phyloP scores from a whole-genome alignment of 78 protist species.

The Pigoraptor vietnamica region DNA sequence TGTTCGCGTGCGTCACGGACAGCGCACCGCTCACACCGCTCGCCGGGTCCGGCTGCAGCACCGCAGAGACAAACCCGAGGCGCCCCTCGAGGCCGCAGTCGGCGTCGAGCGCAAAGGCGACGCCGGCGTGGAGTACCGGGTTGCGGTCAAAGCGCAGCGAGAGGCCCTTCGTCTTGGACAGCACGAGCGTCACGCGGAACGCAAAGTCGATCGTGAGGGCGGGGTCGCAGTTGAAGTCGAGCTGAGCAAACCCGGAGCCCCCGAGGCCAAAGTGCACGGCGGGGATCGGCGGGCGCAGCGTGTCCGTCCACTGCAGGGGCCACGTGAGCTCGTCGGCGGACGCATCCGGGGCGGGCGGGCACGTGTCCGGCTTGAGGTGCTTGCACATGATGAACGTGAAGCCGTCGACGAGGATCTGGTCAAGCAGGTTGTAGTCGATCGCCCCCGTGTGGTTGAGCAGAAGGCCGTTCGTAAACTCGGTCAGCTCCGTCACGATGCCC shows the following conservation, averaged over 20 bases:
- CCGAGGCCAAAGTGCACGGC: neutral
- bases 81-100: neutral
- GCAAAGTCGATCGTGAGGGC: neutral
- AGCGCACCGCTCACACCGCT: neutral
- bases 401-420: neutral
- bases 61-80: neutral
- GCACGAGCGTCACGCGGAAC: neutral
- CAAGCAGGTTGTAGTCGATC: neutral
- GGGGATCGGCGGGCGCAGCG: neutral
- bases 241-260: neutral
- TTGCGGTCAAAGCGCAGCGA: neutral
- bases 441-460: neutral
- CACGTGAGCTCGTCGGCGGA: neutral
- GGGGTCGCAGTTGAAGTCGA: neutral
- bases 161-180: neutral
- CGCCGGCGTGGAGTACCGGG: neutral
- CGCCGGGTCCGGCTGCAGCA: neutral
- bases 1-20: neutral
- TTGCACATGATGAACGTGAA: neutral
- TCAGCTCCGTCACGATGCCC: neutral
- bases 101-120: neutral
- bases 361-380: neutral
- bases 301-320: neutral
- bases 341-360: neutral
- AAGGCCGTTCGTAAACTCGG: neutral